Evolutionary conservation across 2,329 filamentous ascomycete genomes (phyloP).

Genomic region (Aureobasidium sp.): DNA sequence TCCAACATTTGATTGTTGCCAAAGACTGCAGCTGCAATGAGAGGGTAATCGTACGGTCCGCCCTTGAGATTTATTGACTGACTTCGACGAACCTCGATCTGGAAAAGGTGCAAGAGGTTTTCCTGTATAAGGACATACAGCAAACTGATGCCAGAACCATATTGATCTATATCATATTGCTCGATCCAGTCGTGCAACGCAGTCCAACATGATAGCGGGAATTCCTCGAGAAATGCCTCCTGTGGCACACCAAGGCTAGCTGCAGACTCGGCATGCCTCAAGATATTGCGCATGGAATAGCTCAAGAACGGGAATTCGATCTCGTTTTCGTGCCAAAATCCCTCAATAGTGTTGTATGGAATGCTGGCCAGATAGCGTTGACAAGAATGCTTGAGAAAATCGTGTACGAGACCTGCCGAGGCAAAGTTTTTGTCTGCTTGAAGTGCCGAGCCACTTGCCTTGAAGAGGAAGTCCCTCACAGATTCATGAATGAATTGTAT

Average conservation of each 20-base stretch:
- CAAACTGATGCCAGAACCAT: background rate
- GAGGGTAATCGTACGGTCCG: background rate
- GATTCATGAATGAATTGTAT: constrained; percentile 52
- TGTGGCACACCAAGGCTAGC: background rate
- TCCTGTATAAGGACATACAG: background rate
- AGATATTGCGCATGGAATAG: background rate
- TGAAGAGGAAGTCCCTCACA: constrained; percentile 42
- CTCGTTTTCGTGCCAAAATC: no score
- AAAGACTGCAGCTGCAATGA: background rate
- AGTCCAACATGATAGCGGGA: background rate
- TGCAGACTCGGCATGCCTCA: background rate
- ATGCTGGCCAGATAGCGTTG: background rate
- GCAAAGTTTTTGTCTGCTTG: background rate
- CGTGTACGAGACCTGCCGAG: background rate
- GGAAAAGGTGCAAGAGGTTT: background rate
- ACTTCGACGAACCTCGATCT: background rate
- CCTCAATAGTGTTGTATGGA: background rate
- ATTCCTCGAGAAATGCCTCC: background rate
- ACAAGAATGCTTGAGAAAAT: background rate
- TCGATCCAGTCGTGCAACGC: background rate
- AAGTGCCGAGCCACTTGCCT: constrained; percentile 20
- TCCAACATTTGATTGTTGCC: background rate
- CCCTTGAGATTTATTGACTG: background rate
- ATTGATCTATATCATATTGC: background rate
- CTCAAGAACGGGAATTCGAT: background rate